These are phyloP conservation scores for Prunus armeniaca DNA, from an alignment of 306 rosid genomes.

Conservation along the genomic window DNA sequence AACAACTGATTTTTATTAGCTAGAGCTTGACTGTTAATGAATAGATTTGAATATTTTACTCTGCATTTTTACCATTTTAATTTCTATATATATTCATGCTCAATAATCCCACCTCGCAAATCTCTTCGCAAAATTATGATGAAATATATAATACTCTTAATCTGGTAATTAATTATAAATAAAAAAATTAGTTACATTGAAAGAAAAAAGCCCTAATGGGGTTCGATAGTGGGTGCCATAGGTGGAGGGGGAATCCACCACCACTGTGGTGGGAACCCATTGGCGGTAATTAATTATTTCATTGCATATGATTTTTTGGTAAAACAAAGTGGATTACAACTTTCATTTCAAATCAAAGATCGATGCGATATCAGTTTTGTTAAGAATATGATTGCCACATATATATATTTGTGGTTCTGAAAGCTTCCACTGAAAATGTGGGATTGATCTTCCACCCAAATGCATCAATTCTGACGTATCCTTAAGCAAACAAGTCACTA, in stretches of 20 bases:
- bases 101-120: neutral
- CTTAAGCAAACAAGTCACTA: neutral
- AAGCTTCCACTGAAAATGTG: neutral
- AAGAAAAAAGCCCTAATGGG: too few species aligned
- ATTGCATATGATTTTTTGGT: neutral
- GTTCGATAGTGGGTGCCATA: too few species aligned
- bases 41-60: neutral
- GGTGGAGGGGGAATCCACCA: too few species aligned
- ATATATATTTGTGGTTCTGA: neutral
- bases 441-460: neutral
- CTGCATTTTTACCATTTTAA: neutral
- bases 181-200: too few species aligned
- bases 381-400: conserved; percentile 10
- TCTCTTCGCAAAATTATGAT: neutral
- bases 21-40: neutral
- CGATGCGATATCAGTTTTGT: neutral
- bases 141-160: neutral
- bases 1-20: neutral
- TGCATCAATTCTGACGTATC: neutral
- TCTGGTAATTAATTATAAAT: neutral
- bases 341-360: conserved; percentile 14
- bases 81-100: neutral
- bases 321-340: neutral
- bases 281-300: neutral
- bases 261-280: too few species aligned